Conservation (phyloP, 805 yeast genomes). For the Wickerhamiella galacta region DNA sequence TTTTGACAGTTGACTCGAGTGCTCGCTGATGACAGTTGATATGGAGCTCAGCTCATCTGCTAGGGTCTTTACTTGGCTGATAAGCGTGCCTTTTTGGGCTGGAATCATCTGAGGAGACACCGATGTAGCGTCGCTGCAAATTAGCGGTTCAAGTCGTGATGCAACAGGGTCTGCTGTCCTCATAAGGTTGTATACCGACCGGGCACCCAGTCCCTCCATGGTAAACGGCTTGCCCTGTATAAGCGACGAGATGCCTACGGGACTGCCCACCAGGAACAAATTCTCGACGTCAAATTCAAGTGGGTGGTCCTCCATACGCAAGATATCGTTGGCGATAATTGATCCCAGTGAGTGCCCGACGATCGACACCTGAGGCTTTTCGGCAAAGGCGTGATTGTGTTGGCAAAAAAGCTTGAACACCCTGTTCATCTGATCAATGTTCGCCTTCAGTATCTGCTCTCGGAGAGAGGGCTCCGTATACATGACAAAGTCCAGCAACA, state of each 20-base stretch:
- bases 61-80: slow-evolving; percentile 26
- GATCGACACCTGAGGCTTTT: slow-evolving; percentile 60
- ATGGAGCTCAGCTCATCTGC: slow-evolving; percentile 22
- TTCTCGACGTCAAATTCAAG: slow-evolving; percentile 59
- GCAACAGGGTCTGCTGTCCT: slow-evolving; percentile 90
- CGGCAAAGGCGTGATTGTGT: slow-evolving; percentile 44
- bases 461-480: slow-evolving; percentile 55
- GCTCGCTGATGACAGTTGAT: slow-evolving; percentile 11
- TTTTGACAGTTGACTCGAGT: slow-evolving; percentile 12
- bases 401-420: slow-evolving; percentile 42
- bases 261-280: slow-evolving; percentile 74
- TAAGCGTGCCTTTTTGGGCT: slow-evolving; percentile 28
- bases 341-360: slow-evolving; percentile 90
- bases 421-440: slow-evolving; percentile 44
- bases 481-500: slow-evolving; percentile 64
- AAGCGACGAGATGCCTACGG: slow-evolving; percentile 71
- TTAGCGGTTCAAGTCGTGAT: slow-evolving; percentile 74
- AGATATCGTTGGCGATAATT: slow-evolving; percentile 61
- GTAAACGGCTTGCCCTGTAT: slow-evolving; percentile 35
- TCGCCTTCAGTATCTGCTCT: slow-evolving; percentile 43
- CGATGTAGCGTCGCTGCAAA: slow-evolving; percentile 31
- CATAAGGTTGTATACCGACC: slow-evolving; percentile 59
- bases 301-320: slow-evolving; percentile 26
- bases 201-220: slow-evolving; percentile 24
- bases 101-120: slow-evolving; percentile 43